Base-by-base conservation (phyloP, 2,329 filamentous ascomycete genomes). In the Anthostomella pinea region DNA sequence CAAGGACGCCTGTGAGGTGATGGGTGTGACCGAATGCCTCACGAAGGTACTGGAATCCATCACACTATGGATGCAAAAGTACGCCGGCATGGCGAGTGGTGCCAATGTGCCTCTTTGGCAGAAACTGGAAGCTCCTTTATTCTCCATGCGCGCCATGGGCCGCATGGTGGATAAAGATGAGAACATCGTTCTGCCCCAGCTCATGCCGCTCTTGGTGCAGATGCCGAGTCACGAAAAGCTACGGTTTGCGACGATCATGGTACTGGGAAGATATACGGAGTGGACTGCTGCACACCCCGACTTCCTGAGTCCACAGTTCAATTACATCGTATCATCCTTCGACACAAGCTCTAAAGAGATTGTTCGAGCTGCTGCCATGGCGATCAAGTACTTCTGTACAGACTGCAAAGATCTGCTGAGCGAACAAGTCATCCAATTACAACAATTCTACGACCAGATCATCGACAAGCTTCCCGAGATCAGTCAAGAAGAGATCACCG, bases 231-330 rank as follows among this genome's bases (percentile, higher is more conserved):
- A 98, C 55, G 88, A 97, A 65, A 98, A 97, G 69, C 77, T 98
- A n/a, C 87, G 90, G 6, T 98, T 98, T 65, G 91, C 95, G 45
- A 91, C 91, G 5, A 95, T 97, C 56, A 96, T 98, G 89, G 90
- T 94, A 3, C 77, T 98, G 15, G 93, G 89, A 23, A 79, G 93
- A 45, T 98, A 98, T 59, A 98, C 94, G 0, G 91, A 97, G 63
- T 98, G 93, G 93, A 98, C 94, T 1, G 81, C 93, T 5, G 82
- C 88, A 30, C 93, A 98, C 56, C 87, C 91, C 0, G 88, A 96
- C 40, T 95, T 91, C 29, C 73, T 98, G 7, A 86, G 95, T 62
- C 77, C 87, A 7, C 93, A 98, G 63, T 86, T 98, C 58, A 89
- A 88, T 55, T 98, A 95, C 65, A 95, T 98, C 55, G 90, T 95